A percentile compares a stretch with the other conserved stretches of the same genome.
Evolutionary conservation across 768 basidiomycete genomes (phyloP).

Genomic region (Galerina sulciceps): DNA sequence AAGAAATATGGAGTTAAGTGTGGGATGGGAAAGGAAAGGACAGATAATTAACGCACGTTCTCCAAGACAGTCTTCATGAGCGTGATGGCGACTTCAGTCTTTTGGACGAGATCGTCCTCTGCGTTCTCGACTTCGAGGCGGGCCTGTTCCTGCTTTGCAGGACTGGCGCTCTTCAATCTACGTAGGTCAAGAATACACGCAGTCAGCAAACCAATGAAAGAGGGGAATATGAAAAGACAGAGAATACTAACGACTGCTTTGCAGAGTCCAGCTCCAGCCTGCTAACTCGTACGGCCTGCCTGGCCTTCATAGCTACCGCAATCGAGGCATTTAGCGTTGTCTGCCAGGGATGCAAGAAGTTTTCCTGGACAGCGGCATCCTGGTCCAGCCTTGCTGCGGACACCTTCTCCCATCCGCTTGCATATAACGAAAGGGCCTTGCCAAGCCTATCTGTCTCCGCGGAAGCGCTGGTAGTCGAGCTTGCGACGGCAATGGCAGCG

Average conservation of each 20-base stretch:
- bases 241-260: slow-evolving; percentile 72
- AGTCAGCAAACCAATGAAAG: background rate
- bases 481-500: slow-evolving; percentile 50
- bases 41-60: slow-evolving; percentile 65
- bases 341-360: slow-evolving; percentile 86
- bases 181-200: background rate
- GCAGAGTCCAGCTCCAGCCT: slow-evolving; percentile 90
- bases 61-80: slow-evolving; percentile 99
- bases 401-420: slow-evolving; percentile 82
- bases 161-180: slow-evolving; percentile 79
- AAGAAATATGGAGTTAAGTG: background rate
- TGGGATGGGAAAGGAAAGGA: background rate
- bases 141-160: slow-evolving; percentile 88
- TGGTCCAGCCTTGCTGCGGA: slow-evolving; percentile 80
- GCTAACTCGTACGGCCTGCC: slow-evolving; percentile 78
- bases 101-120: slow-evolving; percentile 95
- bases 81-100: slow-evolving; percentile 96
- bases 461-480: slow-evolving; percentile 44
- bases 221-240: background rate
- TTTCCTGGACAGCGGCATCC: slow-evolving; percentile 67
- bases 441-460: slow-evolving; percentile 64
- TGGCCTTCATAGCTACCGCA: slow-evolving; percentile 90
- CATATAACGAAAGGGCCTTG: slow-evolving; percentile 78
- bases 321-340: slow-evolving; percentile 84
- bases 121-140: slow-evolving; percentile 91